Percentiles rank a stretch among this genome's conserved stretches.
These are phyloP conservation scores for thale cress (Arabidopsis thaliana) DNA, from an alignment of 345 rosid species.

Conservation along the genomic window TAIR10.1 NC_003070.9:4025501-4026000, in stretches of 20 bases:
- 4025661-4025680: conserved; percentile 32
- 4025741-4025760: not conserved
- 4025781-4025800: not conserved
- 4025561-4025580: not conserved
- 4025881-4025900: not conserved
- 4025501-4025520: conserved; percentile 34
- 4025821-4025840: not conserved
- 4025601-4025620: conserved; percentile 13
- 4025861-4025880: not conserved
- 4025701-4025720: conserved; percentile 38
- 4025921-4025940: not conserved
- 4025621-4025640: conserved; percentile 15
- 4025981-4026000: conserved; percentile 10
- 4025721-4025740: conserved; percentile 3
- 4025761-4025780: not conserved
- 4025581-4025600: conserved; percentile 28
- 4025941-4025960: conserved; percentile 23
- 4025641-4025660: conserved; percentile 2
- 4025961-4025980: conserved; percentile 27
- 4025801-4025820: not conserved
- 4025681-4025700: conserved; percentile 12
- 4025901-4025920: not conserved
- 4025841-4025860: not conserved
- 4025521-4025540: conserved; percentile 24
- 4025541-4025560: conserved; percentile 34